These are phyloP conservation scores for Pichia scutulata DNA, from an alignment of 805 yeast genomes.

Conservation along the genomic window DNA sequence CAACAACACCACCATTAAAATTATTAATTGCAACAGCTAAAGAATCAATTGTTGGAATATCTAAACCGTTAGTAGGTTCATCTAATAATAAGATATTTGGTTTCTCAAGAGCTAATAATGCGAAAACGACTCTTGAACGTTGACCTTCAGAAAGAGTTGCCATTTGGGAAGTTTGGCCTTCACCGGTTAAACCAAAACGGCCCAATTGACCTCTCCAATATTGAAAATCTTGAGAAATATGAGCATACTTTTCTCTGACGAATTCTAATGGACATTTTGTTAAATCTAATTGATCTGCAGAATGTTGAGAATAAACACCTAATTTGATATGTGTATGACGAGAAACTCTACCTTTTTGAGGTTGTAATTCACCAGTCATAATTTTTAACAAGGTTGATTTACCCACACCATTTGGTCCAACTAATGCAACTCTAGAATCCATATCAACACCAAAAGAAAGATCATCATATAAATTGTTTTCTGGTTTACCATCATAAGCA, in stretches of 20 bases:
- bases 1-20: conserved; percentile 97
- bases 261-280: conserved; percentile 94
- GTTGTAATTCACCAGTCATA: conserved; percentile 89
- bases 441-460: conserved; percentile 97
- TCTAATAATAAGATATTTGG: conserved; percentile 93
- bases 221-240: conserved; percentile 94
- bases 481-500: conserved; percentile 76
- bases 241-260: conserved; percentile 87
- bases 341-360: conserved; percentile 92
- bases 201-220: conserved; percentile 98
- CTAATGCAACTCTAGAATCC: conserved; percentile 97
- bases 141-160: conserved; percentile 98
- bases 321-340: conserved; percentile 96
- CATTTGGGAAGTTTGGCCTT: conserved; percentile 97
- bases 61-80: conserved; percentile 99
- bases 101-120: conserved; percentile 86
- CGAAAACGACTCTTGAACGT: conserved; percentile 97
- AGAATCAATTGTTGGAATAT: conserved; percentile 96
- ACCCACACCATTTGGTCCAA: conserved; percentile 99
- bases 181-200: conserved; percentile 97
- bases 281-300: conserved; percentile 95
- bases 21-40: conserved; percentile 92
- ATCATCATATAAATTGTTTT: conserved; percentile 82
- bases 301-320: conserved; percentile 98
- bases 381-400: conserved; percentile 91